A percentile compares a stretch with the other conserved stretches of the same genome.
Conservation (phyloP, 2,329 filamentous ascomycete species). For the Westerdykella ornata region DNA sequence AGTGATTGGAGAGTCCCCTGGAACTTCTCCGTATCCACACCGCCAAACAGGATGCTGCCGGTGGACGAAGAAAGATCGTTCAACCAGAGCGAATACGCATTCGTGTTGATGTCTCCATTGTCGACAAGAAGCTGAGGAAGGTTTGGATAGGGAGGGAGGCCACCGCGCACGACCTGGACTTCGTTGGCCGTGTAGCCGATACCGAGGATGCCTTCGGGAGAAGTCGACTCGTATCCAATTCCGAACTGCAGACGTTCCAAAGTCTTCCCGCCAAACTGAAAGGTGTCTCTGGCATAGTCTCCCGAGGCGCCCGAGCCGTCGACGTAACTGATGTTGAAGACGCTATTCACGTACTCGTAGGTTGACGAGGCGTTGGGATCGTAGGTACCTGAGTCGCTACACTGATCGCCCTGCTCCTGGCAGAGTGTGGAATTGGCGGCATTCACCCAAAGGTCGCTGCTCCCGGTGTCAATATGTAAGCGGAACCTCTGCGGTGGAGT, state of each 20-base stretch:
- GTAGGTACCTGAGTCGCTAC: constrained; percentile 60
- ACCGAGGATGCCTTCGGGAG: constrained; percentile 67
- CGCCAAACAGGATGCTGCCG: constrained; percentile 71
- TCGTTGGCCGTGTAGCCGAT: constrained; percentile 79
- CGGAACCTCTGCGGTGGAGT: constrained; percentile 51
- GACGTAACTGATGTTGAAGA: constrained; percentile 83
- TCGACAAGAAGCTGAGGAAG: constrained; percentile 59
- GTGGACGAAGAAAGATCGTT: constrained; percentile 55
- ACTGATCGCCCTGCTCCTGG: constrained; percentile 44
- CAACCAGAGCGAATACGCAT: constrained; percentile 63
- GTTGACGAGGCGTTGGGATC: constrained; percentile 65
- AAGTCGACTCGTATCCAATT: constrained; percentile 58
- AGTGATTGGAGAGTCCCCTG: constrained; percentile 56
- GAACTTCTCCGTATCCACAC: constrained; percentile 72
- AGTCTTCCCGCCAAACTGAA: constrained; percentile 52
- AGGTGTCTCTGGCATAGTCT: constrained; percentile 71
- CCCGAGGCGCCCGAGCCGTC: constrained; percentile 72
- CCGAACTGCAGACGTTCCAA: constrained; percentile 62
- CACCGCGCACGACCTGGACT: constrained; percentile 57
- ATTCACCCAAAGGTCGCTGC: constrained; percentile 62
- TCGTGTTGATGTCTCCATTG: constrained; percentile 55
- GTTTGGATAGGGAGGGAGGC: constrained; percentile 49
- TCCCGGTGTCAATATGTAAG: constrained; percentile 57
- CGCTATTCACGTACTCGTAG: constrained; percentile 63
- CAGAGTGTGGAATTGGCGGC: constrained; percentile 57